Conservation (phyloP, 257 asterid genomes). For the Craterostigma plantagineum region DNA sequence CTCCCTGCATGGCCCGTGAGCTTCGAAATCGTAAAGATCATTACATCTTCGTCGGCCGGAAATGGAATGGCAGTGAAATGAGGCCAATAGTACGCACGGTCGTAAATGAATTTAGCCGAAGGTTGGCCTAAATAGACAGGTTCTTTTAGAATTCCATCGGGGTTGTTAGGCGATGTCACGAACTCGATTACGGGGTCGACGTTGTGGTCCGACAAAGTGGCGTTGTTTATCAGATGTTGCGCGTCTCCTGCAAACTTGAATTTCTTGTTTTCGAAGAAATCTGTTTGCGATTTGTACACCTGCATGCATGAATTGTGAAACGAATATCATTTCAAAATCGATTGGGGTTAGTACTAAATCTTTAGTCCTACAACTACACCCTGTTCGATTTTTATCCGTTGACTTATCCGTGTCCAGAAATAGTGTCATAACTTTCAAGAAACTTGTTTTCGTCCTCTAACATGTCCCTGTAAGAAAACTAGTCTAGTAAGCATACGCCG, state of each 20-base stretch:
- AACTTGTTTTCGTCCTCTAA: no score
- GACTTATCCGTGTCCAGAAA: no score
- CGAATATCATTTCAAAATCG: neutral
- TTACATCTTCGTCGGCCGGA: conserved; percentile 36
- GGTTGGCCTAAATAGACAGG: conserved; percentile 17
- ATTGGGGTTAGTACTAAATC: neutral
- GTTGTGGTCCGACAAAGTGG: neutral
- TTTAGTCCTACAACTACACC: no score
- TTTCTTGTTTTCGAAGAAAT: neutral
- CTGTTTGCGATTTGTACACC: neutral
- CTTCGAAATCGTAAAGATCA: conserved; percentile 38
- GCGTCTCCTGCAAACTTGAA: neutral
- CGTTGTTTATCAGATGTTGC: neutral
- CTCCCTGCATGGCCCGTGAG: conserved; percentile 56
- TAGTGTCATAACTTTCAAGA: no score
- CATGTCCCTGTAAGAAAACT: no score
- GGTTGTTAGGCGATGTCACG: conserved; percentile 18
- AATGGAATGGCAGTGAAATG: no score
- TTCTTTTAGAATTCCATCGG: conserved; percentile 22
- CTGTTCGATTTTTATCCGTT: no score
- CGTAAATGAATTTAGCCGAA: conserved; percentile 24
- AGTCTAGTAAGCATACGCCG: no score
- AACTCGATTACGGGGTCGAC: neutral
- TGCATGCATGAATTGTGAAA: neutral
- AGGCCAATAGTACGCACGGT: no score